Base-by-base conservation (phyloP, 2,329 filamentous ascomycete genomes). In the Fusarium phyllophilum region DNA sequence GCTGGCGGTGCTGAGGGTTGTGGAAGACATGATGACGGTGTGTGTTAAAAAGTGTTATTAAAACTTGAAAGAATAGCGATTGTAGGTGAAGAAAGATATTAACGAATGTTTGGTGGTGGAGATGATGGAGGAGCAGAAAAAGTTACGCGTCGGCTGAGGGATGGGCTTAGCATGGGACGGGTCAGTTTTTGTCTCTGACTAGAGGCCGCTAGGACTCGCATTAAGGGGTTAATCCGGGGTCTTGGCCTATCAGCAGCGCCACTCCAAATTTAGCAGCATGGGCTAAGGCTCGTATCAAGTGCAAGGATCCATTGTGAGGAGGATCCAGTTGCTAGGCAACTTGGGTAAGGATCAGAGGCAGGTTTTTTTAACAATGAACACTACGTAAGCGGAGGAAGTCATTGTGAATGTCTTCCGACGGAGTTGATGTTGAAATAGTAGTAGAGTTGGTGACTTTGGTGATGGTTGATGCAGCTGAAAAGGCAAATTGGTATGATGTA, bases 201-300 rank as follows among this genome's bases (percentile, higher is more conserved):
- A 72, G 71, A 55, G 67, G 20, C 45, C 26, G 26, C 45, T 48
- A 48, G 45, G 26, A 31, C 49, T 62, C 59, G 59, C 63, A 70
- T 72, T 61, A 74, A 61, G 61, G 71, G 72, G 63, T 62, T 75
- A 62, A 69, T 75, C 72, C 68, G 72, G 72, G 68, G 71, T 20
- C 22, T 17, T 20, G 52, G 11, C 67, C 63, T 69, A 61, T 68
- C 56, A 68, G 26, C 33, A 41, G 24, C 61, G 38, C 38, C 26
- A 26, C 45, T 46, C 72, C 68, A 69, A 66, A 69, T 72, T 69
- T 74, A 72, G 70, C 29, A 59, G 34, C 24, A n/a, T 39, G 45
- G 24, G 55, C 65, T 70, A 66, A 60, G 29, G 34, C 56, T 74
- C 71, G 71, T 74, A 74, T 74, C 54, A 51, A 55, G 39, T 33